Base-by-base conservation (phyloP, 495 filamentous ascomycete species). In the Trypethelium eluteriae region DNA sequence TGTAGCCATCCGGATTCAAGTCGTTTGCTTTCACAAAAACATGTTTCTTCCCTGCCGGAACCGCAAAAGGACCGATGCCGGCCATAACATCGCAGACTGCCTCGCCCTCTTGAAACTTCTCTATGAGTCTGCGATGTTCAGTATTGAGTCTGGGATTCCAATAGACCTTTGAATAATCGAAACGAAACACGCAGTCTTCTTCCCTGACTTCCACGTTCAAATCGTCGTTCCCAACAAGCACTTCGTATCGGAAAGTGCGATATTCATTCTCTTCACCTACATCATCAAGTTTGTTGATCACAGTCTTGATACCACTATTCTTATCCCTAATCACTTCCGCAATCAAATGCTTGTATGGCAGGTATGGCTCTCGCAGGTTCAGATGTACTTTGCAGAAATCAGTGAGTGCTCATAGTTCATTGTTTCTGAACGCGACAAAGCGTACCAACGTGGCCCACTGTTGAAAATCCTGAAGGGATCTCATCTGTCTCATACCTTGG, bases 11-110 rank as follows among this genome's bases (percentile, higher is more conserved):
- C 3, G 94, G 94, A 71, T 99, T 99, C 72, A 97, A 84, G 73
- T 99, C 94, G 74, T 98, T 98, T 11, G 92, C 94, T 89, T 89
- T 96, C 46, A 97, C 93, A 70, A 96, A 93, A n/a, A 91, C 89
- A 57, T 84, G 84, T 76, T 88, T 92, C 79, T 88, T 93, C 36
- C 90, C 94, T 1, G 94, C 93, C 0, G 94, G 94, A 2, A 98
- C 80, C 38, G 93, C 93, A 75, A 99, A 99, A 1, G 94, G 94
- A 1, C 94, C 94, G 53, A 99, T 90, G 39, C 94, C 94, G 9
- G 93, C 93, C 94, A 99, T 99, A 67, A 97, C 90, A 75, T 99
- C 94, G 79, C 88, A 91, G 7, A 98, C 89, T 35, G 92, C 92
- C 69, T 97, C 90, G 34, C 94, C 91, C 1, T 85, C 83, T 49